Percentiles rank a stretch among this genome's conserved stretches.
phyloP scores from a whole-genome alignment of 1,284 basidiomycete genomes.

The Stereum hirsutum region DNA sequence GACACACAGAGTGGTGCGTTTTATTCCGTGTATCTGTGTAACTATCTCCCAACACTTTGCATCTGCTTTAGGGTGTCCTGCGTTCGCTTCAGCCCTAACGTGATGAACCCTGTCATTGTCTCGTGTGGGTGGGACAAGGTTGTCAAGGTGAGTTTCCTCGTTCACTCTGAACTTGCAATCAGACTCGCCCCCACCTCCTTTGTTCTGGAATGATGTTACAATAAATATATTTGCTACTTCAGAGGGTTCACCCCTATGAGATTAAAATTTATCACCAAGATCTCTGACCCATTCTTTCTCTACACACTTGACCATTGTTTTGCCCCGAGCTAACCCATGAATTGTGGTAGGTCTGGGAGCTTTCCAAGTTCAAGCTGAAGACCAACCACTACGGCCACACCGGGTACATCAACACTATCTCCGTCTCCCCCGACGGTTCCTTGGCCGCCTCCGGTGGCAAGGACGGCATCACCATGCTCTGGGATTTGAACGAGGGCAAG shows the following conservation, averaged over 20 bases:
- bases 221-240: slow-evolving; percentile 81
- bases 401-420: slow-evolving; percentile 98
- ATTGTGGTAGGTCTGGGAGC: slow-evolving; percentile 99
- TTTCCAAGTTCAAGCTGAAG: slow-evolving; percentile 99
- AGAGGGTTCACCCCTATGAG: slow-evolving; percentile 67
- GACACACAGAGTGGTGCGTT: slow-evolving; percentile 87
- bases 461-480: slow-evolving; percentile 99
- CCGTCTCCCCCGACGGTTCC: slow-evolving; percentile 98
- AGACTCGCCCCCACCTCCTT: not conserved
- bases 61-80: slow-evolving; percentile 79
- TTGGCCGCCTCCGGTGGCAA: slow-evolving; percentile 99
- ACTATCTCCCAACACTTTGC: not conserved
- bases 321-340: too few species aligned
- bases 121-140: slow-evolving; percentile 99
- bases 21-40: not conserved
- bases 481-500: slow-evolving; percentile 99
- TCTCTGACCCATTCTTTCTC: slow-evolving; percentile 42
- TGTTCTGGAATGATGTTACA: slow-evolving; percentile 36
- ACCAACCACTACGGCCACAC: slow-evolving; percentile 99
- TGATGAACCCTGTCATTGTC: slow-evolving; percentile 96
- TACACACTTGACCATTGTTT: slow-evolving; percentile 14
- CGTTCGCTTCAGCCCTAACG: slow-evolving; percentile 99
- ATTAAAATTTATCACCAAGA: slow-evolving; percentile 66
- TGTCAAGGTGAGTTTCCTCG: slow-evolving; percentile 77
- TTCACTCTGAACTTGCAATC: slow-evolving; percentile 5